phyloP scores from a whole-genome alignment of 768 basidiomycete genomes.

The Collybiopsis luxurians region DNA sequence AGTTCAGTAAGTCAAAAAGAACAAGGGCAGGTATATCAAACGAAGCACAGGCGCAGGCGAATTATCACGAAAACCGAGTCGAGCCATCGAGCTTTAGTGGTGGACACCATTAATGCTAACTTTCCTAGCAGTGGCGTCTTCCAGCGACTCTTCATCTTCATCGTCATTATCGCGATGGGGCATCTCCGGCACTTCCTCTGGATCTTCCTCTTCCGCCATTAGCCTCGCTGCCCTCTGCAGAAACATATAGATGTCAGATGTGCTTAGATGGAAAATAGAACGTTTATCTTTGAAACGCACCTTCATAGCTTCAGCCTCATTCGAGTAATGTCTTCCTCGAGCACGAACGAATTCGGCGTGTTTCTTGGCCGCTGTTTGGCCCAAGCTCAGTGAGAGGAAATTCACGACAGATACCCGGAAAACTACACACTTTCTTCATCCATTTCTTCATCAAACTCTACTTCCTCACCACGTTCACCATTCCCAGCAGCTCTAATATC shows the following conservation, averaged over 20 bases:
- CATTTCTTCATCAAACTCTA: conserved; percentile 79
- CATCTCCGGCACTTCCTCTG: too few relatives aligned
- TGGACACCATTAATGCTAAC: neutral
- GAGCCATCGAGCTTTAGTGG: too few relatives aligned
- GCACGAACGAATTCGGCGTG: conserved; percentile 81
- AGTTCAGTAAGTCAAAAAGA: neutral
- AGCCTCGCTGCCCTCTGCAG: conserved; percentile 53
- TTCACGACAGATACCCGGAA: neutral
- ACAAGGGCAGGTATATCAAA: neutral
- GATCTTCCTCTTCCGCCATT: too few relatives aligned
- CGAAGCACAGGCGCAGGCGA: neutral
- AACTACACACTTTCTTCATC: conserved; percentile 74
- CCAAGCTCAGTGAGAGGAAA: neutral
- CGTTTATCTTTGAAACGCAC: conserved; percentile 31
- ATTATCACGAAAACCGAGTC: too few relatives aligned
- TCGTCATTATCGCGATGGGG: too few relatives aligned
- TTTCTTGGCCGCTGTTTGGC: conserved; percentile 66
- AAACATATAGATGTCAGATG: conserved; percentile 6
- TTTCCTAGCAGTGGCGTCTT: neutral
- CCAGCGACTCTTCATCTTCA: too few relatives aligned
- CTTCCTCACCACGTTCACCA: conserved; percentile 63
- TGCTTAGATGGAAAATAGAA: neutral
- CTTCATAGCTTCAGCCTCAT: conserved; percentile 94
- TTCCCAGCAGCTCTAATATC: conserved; percentile 47
- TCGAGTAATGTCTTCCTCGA: conserved; percentile 83